phyloP scores from a whole-genome alignment of 768 basidiomycete species.

The Russula ochroleuca region DNA sequence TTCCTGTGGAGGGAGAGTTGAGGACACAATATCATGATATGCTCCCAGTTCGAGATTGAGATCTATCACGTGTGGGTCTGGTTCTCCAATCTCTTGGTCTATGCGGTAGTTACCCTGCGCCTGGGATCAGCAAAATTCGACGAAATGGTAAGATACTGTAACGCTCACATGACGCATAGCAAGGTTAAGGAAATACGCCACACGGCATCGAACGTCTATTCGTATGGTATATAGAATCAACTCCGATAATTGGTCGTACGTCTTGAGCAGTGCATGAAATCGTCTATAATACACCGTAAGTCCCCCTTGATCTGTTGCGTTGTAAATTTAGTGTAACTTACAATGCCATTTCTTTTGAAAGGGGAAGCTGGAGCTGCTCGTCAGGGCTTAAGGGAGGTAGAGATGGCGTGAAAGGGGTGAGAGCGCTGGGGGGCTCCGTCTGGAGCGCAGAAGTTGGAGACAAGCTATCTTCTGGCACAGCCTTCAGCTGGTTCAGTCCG shows the following conservation, averaged over 20 bases:
- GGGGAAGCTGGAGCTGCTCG: constrained; percentile 61
- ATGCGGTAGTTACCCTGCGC: constrained; percentile 78
- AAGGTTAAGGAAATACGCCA: constrained; percentile 60
- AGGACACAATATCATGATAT: constrained; percentile 65
- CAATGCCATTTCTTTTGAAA: constrained; percentile 88
- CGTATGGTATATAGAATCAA: constrained; percentile 84
- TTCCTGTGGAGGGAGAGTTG: constrained; percentile 58
- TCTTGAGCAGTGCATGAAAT: constrained; percentile 85
- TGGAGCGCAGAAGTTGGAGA: constrained; percentile 50
- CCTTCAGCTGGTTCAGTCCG: constrained; percentile 64
- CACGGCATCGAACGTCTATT: constrained; percentile 81
- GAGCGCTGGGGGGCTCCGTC: constrained; percentile 49
- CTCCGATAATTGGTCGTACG: constrained; percentile 84
- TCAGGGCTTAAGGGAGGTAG: constrained; percentile 42
- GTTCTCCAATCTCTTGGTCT: constrained; percentile 82
- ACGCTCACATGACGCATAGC: constrained; percentile 55
- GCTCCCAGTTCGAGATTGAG: constrained; percentile 75
- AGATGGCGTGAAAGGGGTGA: constrained; percentile 42
- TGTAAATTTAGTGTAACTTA: constrained; percentile 52
- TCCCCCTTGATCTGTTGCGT: constrained; percentile 68
- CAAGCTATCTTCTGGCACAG: constrained; percentile 49
- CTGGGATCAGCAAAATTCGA: constrained; percentile 1
- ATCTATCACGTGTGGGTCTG: constrained; percentile 84
- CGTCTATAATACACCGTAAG: constrained; percentile 50
- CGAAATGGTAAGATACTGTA: too few species aligned